phyloP scores from a whole-genome alignment of 2,329 filamentous ascomycete species.

The Cordyceps cicadae region DNA sequence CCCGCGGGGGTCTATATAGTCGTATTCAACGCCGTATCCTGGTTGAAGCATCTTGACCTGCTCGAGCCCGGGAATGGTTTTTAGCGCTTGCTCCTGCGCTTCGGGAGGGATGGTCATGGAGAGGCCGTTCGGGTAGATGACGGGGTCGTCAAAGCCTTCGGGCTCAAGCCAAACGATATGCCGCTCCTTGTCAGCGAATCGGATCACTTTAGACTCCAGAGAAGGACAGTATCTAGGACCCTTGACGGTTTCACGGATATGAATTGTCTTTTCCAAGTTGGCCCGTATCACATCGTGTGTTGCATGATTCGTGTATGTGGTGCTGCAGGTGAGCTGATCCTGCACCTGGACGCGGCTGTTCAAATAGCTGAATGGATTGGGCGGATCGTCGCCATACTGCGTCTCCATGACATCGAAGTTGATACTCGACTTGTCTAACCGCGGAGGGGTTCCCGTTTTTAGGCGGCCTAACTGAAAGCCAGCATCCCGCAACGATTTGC shows the following conservation, averaged over 20 bases:
- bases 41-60: constrained; percentile 87
- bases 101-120: constrained; percentile 93
- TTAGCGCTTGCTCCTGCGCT: constrained; percentile 76
- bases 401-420: constrained; percentile 63
- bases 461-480: constrained; percentile 83
- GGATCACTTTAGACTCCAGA: constrained; percentile 85
- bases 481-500: constrained; percentile 79
- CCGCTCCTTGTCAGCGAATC: constrained; percentile 68
- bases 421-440: constrained; percentile 74
- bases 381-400: constrained; percentile 77
- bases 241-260: constrained; percentile 91
- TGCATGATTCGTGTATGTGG: constrained; percentile 75
- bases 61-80: constrained; percentile 80
- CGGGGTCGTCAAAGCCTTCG: constrained; percentile 81
- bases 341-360: constrained; percentile 70
- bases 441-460: constrained; percentile 92
- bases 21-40: constrained; percentile 96
- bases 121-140: constrained; percentile 93
- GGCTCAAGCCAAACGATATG: constrained; percentile 97
- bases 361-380: constrained; percentile 84
- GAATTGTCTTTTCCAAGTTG: constrained; percentile 92
- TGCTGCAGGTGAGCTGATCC: constrained; percentile 77
- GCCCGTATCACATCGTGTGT: constrained; percentile 77
- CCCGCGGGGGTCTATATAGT: constrained; percentile 91
- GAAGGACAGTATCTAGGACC: constrained; percentile 94